phyloP scores from a whole-genome alignment of 768 basidiomycete genomes.

The Boletales sp. region DNA sequence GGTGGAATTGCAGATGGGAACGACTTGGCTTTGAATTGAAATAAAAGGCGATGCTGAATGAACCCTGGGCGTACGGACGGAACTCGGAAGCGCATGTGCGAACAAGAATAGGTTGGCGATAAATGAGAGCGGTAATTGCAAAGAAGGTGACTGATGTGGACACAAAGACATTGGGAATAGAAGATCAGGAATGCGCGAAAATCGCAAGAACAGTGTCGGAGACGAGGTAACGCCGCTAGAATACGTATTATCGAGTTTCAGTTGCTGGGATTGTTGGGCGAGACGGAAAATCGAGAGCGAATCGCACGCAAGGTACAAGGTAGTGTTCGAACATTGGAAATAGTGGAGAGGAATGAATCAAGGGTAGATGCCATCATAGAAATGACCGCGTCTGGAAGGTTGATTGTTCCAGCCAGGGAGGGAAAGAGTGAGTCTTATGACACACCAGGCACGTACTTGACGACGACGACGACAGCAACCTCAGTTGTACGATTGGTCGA shows the following conservation, averaged over 20 bases:
- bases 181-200: slow-evolving; percentile 31
- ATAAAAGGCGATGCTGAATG: neutral
- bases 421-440: neutral
- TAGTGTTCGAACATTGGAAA: no score
- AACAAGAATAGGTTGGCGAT: slow-evolving; percentile 41
- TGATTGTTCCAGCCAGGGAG: neutral
- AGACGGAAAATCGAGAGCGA: neutral
- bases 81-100: slow-evolving; percentile 41
- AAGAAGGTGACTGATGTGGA: slow-evolving; percentile 45
- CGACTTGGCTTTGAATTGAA: neutral
- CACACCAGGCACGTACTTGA: neutral
- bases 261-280: neutral
- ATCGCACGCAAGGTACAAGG: neutral
- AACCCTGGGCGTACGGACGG: neutral
- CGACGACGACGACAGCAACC: no score
- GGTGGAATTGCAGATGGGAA: neutral
- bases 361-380: no score
- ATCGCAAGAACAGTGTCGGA: slow-evolving; percentile 49
- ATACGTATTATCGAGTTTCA: slow-evolving; percentile 32
- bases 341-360: no score
- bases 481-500: no score
- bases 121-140: slow-evolving; percentile 51
- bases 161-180: no score
- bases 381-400: neutral
- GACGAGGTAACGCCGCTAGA: slow-evolving; percentile 43